Evolutionary conservation across 331 rosid genomes (phyloP), one percentile per base, ranked within the genome.

Genomic region (Rosa hybrid): DNA sequence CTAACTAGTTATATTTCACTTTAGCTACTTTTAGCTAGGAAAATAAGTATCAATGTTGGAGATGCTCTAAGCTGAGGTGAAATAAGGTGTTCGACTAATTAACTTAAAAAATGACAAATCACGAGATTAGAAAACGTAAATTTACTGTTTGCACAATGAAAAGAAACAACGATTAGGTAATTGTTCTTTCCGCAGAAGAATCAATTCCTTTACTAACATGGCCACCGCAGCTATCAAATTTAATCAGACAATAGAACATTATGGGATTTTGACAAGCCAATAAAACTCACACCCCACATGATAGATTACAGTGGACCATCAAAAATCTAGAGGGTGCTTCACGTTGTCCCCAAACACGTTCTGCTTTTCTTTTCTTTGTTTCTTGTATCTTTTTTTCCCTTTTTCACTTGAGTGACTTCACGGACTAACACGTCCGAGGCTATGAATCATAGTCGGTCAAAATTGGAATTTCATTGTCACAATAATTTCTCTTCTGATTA

Each of bases 241-340:
- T 45, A 34, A 72, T 14, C 72, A 73, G 45, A 72, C 54, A 64
- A 72, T 16, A 44, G 7, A 78, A 18, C 42, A 68, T 80, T 18
- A 13, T 48, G 54, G 46, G 74, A 68, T 57, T 41, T n/a, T 67
- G 71, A 75, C 77, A 27, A 56, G 21, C 34, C 80, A 56, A 51
- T 42, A 18, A 53, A 45, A 60, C 49, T 6, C 76, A 30, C 12
- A 34, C 46, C 60, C 71, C 30, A 44, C 17, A 34, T 12, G 48
- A 75, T 21, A 38, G 68, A 57, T 16, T 25, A 54, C 25, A 45
- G 77, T 74, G 83, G 83, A 72, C 82, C 86, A 72, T 48, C 38
- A 44, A 49, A 50, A 62, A 73, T 83, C 71, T 20, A 30, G 7
- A 53, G 8, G 1, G 45, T 34, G 38, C 69, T 73, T 45, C 57